These are phyloP conservation scores for Talaromyces piceae DNA, from an alignment of 2,329 filamentous ascomycete species.

Conservation along the genomic window DNA sequence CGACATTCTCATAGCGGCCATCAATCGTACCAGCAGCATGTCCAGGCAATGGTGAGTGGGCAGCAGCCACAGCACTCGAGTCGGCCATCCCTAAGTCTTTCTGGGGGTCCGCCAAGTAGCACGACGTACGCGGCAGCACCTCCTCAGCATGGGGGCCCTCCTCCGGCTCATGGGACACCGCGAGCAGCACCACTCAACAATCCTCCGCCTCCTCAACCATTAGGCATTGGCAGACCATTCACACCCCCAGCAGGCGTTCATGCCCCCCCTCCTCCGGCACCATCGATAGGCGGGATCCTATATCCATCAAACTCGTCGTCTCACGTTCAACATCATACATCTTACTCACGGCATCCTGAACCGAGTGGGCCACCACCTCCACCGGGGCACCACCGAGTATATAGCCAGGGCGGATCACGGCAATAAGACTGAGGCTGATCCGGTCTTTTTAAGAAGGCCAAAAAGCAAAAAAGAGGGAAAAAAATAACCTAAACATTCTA, in stretches of 20 bases:
- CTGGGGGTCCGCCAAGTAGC: conserved; percentile 20
- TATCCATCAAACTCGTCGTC: conserved; percentile 17
- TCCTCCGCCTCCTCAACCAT: conserved; percentile 19
- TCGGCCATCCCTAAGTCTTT: conserved; percentile 25
- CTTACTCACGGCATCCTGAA: conserved; percentile 7
- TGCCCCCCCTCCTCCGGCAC: conserved; percentile 17
- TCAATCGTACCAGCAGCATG: conserved; percentile 31
- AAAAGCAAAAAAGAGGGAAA: no score
- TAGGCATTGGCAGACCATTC: conserved; percentile 29
- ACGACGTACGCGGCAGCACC: conserved; percentile 20
- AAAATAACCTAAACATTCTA: background rate
- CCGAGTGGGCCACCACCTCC: conserved; percentile 12
- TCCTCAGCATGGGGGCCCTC: conserved; percentile 16
- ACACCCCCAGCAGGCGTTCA: conserved; percentile 31
- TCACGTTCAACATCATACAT: conserved; percentile 6
- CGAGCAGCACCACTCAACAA: conserved; percentile 13
- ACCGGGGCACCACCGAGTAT: conserved; percentile 28
- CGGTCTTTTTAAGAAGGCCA: no score
- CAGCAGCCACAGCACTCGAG: conserved; percentile 19
- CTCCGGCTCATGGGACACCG: conserved; percentile 1
- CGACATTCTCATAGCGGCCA: conserved; percentile 15
- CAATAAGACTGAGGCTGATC: background rate
- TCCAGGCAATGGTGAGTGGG: conserved; percentile 32
- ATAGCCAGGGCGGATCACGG: conserved; percentile 25
- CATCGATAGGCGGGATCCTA: conserved; percentile 18